Evolutionary conservation across 805 yeast species (phyloP).

Genomic region (Wickerhamiella sorbophila): DNA sequence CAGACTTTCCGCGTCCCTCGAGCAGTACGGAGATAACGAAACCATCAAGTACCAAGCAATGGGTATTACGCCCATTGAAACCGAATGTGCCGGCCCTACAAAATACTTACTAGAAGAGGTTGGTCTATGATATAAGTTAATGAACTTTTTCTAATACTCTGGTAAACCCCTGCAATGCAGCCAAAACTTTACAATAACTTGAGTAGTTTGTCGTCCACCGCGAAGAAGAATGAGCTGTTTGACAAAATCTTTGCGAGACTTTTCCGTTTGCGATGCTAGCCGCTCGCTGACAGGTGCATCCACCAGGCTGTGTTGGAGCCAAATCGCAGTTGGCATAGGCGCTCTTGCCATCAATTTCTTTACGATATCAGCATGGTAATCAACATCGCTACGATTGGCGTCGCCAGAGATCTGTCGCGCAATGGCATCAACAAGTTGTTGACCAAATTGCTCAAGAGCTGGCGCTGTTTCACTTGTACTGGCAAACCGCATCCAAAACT

Average conservation of each 20-base stretch:
- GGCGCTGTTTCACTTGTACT: slow-evolving; percentile 8
- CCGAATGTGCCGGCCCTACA: not conserved
- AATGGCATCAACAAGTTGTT: slow-evolving; percentile 26
- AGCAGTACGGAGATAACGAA: slow-evolving; percentile 63
- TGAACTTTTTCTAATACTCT: slow-evolving; percentile 12
- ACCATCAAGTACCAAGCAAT: slow-evolving; percentile 55
- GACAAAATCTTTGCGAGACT: slow-evolving; percentile 17
- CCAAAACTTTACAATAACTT: slow-evolving; percentile 24
- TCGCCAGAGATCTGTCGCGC: slow-evolving; percentile 29
- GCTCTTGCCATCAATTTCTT: slow-evolving; percentile 23
- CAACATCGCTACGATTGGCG: slow-evolving; percentile 32
- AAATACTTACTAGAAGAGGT: not conserved
- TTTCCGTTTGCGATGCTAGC: slow-evolving; percentile 8
- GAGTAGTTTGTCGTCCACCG: slow-evolving; percentile 20
- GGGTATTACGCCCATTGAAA: slow-evolving; percentile 23
- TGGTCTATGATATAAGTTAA: not conserved
- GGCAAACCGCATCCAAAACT: slow-evolving; percentile 42
- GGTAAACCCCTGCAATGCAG: slow-evolving; percentile 22
- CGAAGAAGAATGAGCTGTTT: slow-evolving; percentile 21
- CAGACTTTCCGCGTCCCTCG: slow-evolving; percentile 70
- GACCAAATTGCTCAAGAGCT: slow-evolving; percentile 22
- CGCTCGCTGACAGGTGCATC: slow-evolving; percentile 10
- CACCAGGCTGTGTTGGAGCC: slow-evolving; percentile 11
- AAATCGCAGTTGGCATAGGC: slow-evolving; percentile 5
- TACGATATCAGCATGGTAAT: slow-evolving; percentile 29